These are phyloP conservation scores for Tetrapisispora taiwanensis DNA, from an alignment of 805 yeast species.

Conservation along the genomic window DNA sequence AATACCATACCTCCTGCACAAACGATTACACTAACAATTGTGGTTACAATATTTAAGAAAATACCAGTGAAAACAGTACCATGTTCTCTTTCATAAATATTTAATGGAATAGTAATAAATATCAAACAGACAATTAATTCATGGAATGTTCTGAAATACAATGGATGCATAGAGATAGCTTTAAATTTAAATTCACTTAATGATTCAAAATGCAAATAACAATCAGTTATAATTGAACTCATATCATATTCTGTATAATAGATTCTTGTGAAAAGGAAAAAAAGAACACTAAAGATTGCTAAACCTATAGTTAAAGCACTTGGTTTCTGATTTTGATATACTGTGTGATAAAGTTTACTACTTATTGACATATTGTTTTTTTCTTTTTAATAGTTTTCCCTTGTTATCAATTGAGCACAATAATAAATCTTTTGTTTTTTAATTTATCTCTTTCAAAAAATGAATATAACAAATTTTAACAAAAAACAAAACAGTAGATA, in stretches of 20 bases:
- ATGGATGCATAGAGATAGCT: constrained; percentile 50
- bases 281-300: constrained; percentile 40
- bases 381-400: too few relatives aligned
- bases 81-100: constrained; percentile 56
- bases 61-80: constrained; percentile 87
- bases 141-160: constrained; percentile 50
- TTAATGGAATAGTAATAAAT: constrained; percentile 49
- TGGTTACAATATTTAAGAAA: constrained; percentile 62
- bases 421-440: too few relatives aligned
- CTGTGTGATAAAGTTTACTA: not conserved
- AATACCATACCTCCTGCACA: constrained; percentile 37
- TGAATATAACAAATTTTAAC: too few relatives aligned
- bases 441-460: too few relatives aligned
- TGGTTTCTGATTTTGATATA: constrained; percentile 23
- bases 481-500: too few relatives aligned
- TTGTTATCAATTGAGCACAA: too few relatives aligned
- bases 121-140: constrained; percentile 54
- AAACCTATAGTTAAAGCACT: constrained; percentile 61
- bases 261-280: constrained; percentile 1
- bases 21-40: constrained; percentile 55
- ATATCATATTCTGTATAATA: not conserved
- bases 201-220: constrained; percentile 9
- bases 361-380: not conserved
- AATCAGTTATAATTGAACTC: constrained; percentile 4
- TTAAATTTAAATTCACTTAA: constrained; percentile 7